Evolutionary conservation across 768 basidiomycete genomes (phyloP).

Genomic region (Neoboletus brunneissimus): DNA sequence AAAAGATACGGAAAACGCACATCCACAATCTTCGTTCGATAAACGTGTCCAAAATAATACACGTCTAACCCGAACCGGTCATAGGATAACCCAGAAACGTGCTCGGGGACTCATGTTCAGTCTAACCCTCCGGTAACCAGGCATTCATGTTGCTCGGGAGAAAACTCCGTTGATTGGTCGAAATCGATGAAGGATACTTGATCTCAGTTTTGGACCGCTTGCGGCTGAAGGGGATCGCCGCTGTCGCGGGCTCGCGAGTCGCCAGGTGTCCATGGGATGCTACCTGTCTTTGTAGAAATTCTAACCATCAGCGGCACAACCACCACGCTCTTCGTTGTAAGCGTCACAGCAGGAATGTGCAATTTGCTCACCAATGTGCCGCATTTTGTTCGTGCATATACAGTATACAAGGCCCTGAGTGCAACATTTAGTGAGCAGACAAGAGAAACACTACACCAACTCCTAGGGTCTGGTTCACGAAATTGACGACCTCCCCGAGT

Average conservation of each 20-base stretch:
- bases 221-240: constrained; percentile 9
- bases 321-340: constrained; percentile 12
- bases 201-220: constrained; percentile 11
- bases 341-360: too few relatives aligned
- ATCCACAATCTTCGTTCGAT: too few relatives aligned
- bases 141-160: too few relatives aligned
- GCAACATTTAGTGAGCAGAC: neutral
- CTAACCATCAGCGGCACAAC: constrained; percentile 17
- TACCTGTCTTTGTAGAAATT: constrained; percentile 21
- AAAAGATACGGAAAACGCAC: too few relatives aligned
- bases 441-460: neutral
- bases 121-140: too few relatives aligned
- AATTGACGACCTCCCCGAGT: constrained; percentile 29
- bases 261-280: constrained; percentile 22
- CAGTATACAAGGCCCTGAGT: constrained; percentile 33
- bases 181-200: too few relatives aligned
- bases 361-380: constrained; percentile 32
- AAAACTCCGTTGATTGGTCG: too few relatives aligned
- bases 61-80: too few relatives aligned
- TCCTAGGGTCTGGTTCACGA: constrained; percentile 27
- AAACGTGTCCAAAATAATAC: too few relatives aligned
- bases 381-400: constrained; percentile 35
- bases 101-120: too few relatives aligned
- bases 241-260: neutral
- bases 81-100: too few relatives aligned